Evolutionary conservation across 306 rosid species (phyloP), one percentile per base, ranked within the genome.

Genomic region (Hylodesmum podocarpum): DNA sequence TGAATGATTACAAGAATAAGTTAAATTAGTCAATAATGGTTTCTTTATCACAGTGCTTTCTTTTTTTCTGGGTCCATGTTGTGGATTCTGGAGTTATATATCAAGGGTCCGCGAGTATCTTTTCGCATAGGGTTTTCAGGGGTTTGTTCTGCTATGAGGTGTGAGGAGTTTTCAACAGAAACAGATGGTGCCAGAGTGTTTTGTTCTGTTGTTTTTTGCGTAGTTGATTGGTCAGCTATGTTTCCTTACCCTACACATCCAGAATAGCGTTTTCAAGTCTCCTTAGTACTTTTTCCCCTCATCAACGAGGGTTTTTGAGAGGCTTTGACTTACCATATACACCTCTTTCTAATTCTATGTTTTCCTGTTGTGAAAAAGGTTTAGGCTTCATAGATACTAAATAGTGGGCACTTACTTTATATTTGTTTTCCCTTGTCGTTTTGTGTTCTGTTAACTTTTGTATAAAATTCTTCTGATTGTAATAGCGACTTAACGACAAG

Each of bases 211-310:
- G 67, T 4, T 31, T 36, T 81, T 88, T 88, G 75, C 75, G 82
- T 82, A 88, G 90, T 82, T 83, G 70, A 84, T 64, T 34, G 1
- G 6, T 81, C 70, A 66, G 72, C 89, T 77, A 72, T 74, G 89
- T 88, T 68, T 37, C 59, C 72, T 88, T 68, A 44, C 59, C 72
- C 66, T 75, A 47, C 87, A 80, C 80, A 85, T 80, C 82, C 87
- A 64, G 66, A 71, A 2, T 27, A 76, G 79, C 63, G 41, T 54
- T 74, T 49, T 47, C 71, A 25, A 62, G 43, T 58, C 16, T 53
- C 8, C 1, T 57, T 82, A 6, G n/a, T 28, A 27, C 5, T 50
- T 54, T 15, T 40, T 21, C 49, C 6, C 28, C 59, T 36, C 33
- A 46, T 62, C 22, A 4, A 14, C 69, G 34, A 28, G 80, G 39